These are phyloP conservation scores for Paecilomyces niveus DNA, from an alignment of 2,329 filamentous ascomycete species.

Conservation along the genomic window DNA sequence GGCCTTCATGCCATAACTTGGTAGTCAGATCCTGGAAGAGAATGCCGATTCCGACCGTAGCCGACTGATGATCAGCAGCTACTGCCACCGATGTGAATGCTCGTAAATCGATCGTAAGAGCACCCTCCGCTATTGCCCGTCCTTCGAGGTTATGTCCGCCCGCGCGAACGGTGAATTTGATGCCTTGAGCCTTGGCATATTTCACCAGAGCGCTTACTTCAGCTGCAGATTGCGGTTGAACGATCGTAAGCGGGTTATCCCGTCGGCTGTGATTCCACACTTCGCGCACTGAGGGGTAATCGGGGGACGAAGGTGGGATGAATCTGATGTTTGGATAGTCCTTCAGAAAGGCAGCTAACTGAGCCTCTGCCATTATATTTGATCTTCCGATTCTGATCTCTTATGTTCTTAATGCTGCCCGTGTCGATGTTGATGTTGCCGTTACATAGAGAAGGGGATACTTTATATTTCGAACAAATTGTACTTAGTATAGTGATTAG, in stretches of 20 bases:
- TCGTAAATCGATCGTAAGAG: constrained; percentile 33
- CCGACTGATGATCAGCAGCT: constrained; percentile 18
- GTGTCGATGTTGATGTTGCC: no score
- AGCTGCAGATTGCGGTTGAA: constrained; percentile 17
- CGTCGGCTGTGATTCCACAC: constrained; percentile 7
- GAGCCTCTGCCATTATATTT: no score
- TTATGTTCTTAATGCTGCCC: no score
- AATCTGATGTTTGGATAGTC: constrained; percentile 7
- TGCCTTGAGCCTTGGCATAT: constrained; percentile 3
- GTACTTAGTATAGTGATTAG: no score
- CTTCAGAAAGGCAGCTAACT: no score
- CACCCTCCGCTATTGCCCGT: constrained; percentile 20
- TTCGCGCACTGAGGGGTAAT: constrained; percentile 6
- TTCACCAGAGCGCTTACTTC: constrained; percentile 17
- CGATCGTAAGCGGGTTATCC: constrained; percentile 11
- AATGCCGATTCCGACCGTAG: constrained; percentile 30
- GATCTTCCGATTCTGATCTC: no score
- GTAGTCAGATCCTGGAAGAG: constrained; percentile 20
- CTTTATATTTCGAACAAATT: no score
- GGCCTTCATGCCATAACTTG: constrained; percentile 18
- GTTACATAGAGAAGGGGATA: no score
- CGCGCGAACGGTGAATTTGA: constrained; percentile 21
- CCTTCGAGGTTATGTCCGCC: constrained; percentile 33
- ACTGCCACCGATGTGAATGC: constrained; percentile 26
- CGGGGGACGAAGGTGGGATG: constrained; percentile 5